Conservation (phyloP, 2,329 filamentous ascomycete species). For the Alternaria burnsii region DNA sequence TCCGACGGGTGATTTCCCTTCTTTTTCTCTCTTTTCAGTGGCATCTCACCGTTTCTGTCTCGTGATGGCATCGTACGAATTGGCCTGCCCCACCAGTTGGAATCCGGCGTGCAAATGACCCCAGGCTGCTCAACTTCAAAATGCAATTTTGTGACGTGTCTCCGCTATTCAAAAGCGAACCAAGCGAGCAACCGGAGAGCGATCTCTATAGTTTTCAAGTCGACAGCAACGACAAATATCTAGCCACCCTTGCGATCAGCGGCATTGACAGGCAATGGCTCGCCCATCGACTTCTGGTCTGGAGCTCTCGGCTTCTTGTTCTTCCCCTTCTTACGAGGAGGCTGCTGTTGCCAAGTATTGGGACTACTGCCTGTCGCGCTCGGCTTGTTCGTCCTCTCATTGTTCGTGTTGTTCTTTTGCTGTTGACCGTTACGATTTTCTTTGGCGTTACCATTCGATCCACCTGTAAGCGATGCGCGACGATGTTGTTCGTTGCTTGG, state of each 20-base stretch:
- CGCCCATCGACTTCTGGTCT: conserved; percentile 48
- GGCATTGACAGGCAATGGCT: conserved; percentile 55
- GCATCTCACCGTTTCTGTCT: neutral
- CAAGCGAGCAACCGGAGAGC: neutral
- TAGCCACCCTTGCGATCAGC: conserved; percentile 58
- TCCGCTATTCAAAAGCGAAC: conserved; percentile 7
- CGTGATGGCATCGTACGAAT: neutral
- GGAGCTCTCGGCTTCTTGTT: conserved; percentile 38
- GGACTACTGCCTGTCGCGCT: conserved; percentile 20
- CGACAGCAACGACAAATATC: neutral
- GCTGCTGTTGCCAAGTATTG: conserved; percentile 30
- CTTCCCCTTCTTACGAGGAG: conserved; percentile 35
- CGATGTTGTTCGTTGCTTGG: conserved; percentile 39
- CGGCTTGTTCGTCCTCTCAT: conserved; percentile 38
- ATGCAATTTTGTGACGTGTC: conserved; percentile 1
- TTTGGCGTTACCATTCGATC: conserved; percentile 29
- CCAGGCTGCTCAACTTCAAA: neutral
- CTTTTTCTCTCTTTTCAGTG: conserved; percentile 1
- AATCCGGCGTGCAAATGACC: neutral
- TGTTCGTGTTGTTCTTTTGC: conserved; percentile 28
- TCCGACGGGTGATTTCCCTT: neutral
- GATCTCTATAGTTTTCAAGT: neutral
- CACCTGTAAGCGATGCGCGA: conserved; percentile 38
- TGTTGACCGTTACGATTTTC: conserved; percentile 38
- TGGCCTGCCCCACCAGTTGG: neutral